A percentile compares a stretch with the other conserved stretches of the same genome.
These are phyloP conservation scores for Leishmania gerbilli DNA, from an alignment of 208 protist species.

Conservation along the genomic window DNA sequence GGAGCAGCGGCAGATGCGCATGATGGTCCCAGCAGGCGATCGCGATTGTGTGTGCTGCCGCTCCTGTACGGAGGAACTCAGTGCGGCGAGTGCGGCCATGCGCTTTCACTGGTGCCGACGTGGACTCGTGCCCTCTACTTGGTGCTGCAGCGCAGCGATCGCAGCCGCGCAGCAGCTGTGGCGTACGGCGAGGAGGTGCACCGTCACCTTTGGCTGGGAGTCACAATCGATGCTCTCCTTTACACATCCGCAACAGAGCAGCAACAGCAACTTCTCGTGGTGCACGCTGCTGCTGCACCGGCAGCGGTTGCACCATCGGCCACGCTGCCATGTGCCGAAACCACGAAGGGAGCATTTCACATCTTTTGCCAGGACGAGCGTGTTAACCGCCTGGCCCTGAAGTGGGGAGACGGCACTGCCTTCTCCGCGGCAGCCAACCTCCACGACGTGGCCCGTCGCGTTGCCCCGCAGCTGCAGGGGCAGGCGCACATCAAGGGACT, in stretches of 20 bases:
- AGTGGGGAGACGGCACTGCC: slow-evolving; percentile 4
- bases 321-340: not conserved
- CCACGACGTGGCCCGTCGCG: slow-evolving; percentile 23
- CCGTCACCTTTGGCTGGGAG: slow-evolving; percentile 37
- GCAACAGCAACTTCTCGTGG: slow-evolving; percentile 38
- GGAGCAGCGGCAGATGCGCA: not conserved
- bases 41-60: slow-evolving; percentile 9
- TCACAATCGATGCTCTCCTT: slow-evolving; percentile 33
- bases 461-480: slow-evolving; percentile 58
- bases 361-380: slow-evolving; percentile 13
- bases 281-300: slow-evolving; percentile 41
- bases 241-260: slow-evolving; percentile 49
- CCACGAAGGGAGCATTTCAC: not conserved
- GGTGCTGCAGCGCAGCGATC: slow-evolving; percentile 36
- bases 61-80: slow-evolving; percentile 31
- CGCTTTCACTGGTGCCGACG: slow-evolving; percentile 30
- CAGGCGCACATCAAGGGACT: slow-evolving; percentile 51
- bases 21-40: not conserved
- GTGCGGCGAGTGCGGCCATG: slow-evolving; percentile 26
- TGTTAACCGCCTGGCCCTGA: not conserved
- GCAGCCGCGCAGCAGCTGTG: slow-evolving; percentile 39
- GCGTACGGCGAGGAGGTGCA: slow-evolving; percentile 53
- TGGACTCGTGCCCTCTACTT: slow-evolving; percentile 38
- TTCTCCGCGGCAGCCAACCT: slow-evolving; percentile 16
- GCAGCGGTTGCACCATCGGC: not conserved